These are phyloP conservation scores for Umbelopsis vinacea DNA, from an alignment of 192 early-diverging fungal genomes.

Conservation along the genomic window DNA sequence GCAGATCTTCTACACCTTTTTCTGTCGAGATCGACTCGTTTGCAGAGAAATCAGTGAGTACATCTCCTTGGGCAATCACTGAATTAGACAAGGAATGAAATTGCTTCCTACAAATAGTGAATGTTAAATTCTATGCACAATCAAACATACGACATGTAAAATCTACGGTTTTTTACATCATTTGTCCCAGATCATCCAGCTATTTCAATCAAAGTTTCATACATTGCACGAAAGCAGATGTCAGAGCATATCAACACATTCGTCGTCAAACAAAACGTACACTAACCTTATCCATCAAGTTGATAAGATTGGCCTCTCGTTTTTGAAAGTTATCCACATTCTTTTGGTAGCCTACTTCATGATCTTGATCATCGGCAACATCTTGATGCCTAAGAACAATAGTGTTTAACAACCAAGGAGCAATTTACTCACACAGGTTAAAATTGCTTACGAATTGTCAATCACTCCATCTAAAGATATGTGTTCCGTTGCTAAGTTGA, in stretches of 20 bases:
- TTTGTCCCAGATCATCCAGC: conserved; percentile 28
- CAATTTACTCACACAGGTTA: not conserved
- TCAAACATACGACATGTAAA: not conserved
- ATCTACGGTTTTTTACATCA: conserved; percentile 12
- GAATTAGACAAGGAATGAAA: conserved; percentile 15
- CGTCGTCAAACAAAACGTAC: not conserved
- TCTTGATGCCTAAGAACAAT: not conserved
- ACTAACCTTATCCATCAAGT: conserved; percentile 24
- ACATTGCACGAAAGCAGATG: no score
- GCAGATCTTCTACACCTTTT: conserved; percentile 3
- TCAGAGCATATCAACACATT: no score
- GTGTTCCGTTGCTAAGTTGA: conserved; percentile 33
- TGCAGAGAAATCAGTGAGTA: conserved; percentile 2
- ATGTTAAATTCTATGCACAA: not conserved
- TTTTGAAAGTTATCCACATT: conserved; percentile 23
- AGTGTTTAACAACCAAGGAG: not conserved
- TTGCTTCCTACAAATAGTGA: not conserved
- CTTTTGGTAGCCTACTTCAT: conserved; percentile 17
- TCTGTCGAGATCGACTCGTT: not conserved
- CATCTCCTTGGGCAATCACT: conserved; percentile 20
- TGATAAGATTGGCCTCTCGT: conserved; percentile 20
- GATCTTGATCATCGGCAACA: not conserved
- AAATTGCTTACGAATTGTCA: conserved; percentile 28
- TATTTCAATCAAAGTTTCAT: not conserved
- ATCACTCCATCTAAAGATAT: conserved; percentile 30